phyloP scores from a whole-genome alignment of 192 early-diverging fungal species.

The Coemansia pectinata region DNA sequence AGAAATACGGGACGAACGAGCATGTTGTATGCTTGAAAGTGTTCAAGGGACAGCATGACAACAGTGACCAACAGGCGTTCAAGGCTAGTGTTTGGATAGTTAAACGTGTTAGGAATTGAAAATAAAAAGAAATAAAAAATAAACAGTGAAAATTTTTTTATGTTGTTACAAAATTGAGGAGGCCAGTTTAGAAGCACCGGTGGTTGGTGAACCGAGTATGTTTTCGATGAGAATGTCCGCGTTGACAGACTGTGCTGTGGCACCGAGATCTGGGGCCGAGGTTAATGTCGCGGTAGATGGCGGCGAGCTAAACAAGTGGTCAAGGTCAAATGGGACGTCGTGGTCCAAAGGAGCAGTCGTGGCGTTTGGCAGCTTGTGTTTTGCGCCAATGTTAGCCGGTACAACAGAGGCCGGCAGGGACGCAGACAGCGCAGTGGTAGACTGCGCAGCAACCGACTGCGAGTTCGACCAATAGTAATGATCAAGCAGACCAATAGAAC shows the following conservation, averaged over 20 bases:
- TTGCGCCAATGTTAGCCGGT: conserved; percentile 6
- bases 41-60: neutral
- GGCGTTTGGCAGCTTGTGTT: neutral
- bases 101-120: neutral
- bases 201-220: conserved; percentile 6
- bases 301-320: conserved; percentile 18
- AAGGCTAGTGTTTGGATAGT: neutral
- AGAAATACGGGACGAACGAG: neutral
- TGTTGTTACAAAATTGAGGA: conserved; percentile 1
- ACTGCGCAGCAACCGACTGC: neutral
- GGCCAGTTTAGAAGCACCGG: neutral
- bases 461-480: conserved; percentile 19
- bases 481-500: conserved; percentile 6
- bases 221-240: conserved; percentile 16
- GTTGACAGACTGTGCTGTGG: neutral
- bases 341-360: conserved; percentile 1
- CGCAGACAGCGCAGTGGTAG: neutral
- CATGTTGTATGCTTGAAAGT: neutral
- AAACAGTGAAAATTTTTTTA: neutral
- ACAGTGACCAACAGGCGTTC: neutral
- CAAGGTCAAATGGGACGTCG: conserved; percentile 23
- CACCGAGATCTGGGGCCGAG: neutral
- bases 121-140: neutral
- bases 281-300: neutral
- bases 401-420: conserved; percentile 2